A percentile compares a stretch with the other conserved stretches of the same genome.
Conservation (phyloP, 352 stramenopile genomes). For the Aphanomyces cochlioides region DNA sequence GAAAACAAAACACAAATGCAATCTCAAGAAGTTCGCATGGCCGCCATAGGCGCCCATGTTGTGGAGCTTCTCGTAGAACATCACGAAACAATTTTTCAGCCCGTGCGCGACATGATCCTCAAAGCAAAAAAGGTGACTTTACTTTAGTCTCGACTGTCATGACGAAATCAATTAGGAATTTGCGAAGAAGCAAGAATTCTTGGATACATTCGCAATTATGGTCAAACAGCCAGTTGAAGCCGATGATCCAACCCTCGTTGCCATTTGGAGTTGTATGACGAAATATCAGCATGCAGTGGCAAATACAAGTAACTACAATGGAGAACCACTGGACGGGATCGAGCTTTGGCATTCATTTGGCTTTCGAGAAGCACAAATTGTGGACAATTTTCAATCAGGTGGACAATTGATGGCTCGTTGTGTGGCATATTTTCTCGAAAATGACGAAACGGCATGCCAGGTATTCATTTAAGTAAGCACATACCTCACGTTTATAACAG, state of each 20-base stretch:
- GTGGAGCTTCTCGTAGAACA: constrained; percentile 77
- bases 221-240: neutral
- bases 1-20: constrained; percentile 10
- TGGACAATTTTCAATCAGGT: constrained; percentile 76
- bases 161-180: constrained; percentile 15
- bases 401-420: constrained; percentile 63
- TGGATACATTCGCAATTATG: constrained; percentile 1
- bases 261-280: constrained; percentile 14
- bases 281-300: neutral
- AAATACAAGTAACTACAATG: neutral
- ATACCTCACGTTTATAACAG: neutral
- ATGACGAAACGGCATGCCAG: constrained; percentile 34
- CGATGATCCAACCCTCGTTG: constrained; percentile 5
- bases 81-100: constrained; percentile 71
- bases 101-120: constrained; percentile 55
- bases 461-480: neutral
- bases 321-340: constrained; percentile 31
- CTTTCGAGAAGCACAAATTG: constrained; percentile 56
- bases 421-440: constrained; percentile 64
- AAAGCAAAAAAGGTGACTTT: constrained; percentile 57
- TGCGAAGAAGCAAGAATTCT: constrained; percentile 9
- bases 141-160: constrained; percentile 53
- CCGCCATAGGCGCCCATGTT: constrained; percentile 40
- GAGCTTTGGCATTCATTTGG: constrained; percentile 73
- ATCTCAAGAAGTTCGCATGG: constrained; percentile 14